phyloP scores from a whole-genome alignment of 2,329 filamentous ascomycete genomes.

The Phyllosticta citrichinensis region DNA sequence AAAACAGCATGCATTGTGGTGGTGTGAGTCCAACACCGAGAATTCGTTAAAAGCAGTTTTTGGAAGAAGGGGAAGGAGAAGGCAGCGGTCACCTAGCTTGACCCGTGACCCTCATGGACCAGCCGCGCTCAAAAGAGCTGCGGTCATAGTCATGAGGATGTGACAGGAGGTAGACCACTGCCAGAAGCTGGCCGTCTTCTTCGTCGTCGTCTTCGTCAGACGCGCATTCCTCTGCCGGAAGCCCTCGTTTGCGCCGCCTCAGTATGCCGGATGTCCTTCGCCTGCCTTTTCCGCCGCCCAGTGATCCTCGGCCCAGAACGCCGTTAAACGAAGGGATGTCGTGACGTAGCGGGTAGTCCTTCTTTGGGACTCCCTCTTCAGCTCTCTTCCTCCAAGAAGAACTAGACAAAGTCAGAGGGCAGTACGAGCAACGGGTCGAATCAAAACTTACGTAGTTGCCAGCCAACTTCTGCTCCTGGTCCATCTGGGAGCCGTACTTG shows the following conservation, averaged over 20 bases:
- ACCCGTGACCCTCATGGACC: slow-evolving; percentile 31
- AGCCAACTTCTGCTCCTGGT: slow-evolving; percentile 89
- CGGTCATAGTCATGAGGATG: slow-evolving; percentile 36
- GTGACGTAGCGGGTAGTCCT: slow-evolving; percentile 24
- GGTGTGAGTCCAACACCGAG: neutral
- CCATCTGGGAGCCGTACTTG: slow-evolving; percentile 89
- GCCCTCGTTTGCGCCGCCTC: slow-evolving; percentile 23
- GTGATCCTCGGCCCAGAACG: slow-evolving; percentile 7
- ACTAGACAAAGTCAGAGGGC: slow-evolving; percentile 39
- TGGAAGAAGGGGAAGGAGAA: neutral
- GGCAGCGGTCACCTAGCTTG: slow-evolving; percentile 55
- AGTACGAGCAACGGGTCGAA: neutral
- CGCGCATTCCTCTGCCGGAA: slow-evolving; percentile 46
- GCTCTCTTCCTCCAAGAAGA: slow-evolving; percentile 87
- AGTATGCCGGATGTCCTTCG: slow-evolving; percentile 27
- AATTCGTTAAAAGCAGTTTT: neutral
- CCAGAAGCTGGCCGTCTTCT: slow-evolving; percentile 43
- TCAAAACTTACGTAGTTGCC: slow-evolving; percentile 73
- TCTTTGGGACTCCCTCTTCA: slow-evolving; percentile 53
- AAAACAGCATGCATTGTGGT: neutral
- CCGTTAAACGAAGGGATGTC: slow-evolving; percentile 6
- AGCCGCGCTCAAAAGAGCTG: slow-evolving; percentile 4
- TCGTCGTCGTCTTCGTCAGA: slow-evolving; percentile 53
- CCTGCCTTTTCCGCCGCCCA: slow-evolving; percentile 5
- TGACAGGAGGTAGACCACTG: slow-evolving; percentile 57